These are phyloP conservation scores for Trichoderma polysporum DNA, from an alignment of 2,329 filamentous ascomycete species.

Conservation along the genomic window DNA sequence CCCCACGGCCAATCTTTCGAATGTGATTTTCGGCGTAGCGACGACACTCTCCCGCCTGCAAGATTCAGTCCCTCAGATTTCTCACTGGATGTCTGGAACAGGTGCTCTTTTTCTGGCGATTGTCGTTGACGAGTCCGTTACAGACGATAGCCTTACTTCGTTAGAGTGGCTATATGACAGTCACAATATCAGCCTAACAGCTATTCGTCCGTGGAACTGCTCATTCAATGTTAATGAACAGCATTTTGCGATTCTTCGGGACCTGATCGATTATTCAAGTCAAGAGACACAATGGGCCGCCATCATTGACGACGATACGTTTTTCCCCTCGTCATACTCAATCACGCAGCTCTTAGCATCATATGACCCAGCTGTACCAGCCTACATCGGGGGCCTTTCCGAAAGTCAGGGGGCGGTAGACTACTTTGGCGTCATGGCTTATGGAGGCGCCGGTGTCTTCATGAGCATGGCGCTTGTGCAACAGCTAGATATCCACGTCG, in stretches of 20 bases:
- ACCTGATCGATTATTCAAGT: slow-evolving; percentile 44
- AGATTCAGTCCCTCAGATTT: slow-evolving; percentile 51
- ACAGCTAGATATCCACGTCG: slow-evolving; percentile 47
- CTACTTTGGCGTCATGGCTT: slow-evolving; percentile 58
- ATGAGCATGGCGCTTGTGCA: slow-evolving; percentile 52
- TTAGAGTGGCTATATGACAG: slow-evolving; percentile 31
- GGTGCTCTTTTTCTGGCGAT: slow-evolving; percentile 52
- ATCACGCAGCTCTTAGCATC: slow-evolving; percentile 48
- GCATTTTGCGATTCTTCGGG: slow-evolving; percentile 56
- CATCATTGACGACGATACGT: slow-evolving; percentile 63
- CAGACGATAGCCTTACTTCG: slow-evolving; percentile 28
- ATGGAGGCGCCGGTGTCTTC: slow-evolving; percentile 61
- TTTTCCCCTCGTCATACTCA: slow-evolving; percentile 56
- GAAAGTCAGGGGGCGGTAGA: slow-evolving; percentile 54
- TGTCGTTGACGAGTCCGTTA: slow-evolving; percentile 42
- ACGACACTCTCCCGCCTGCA: slow-evolving; percentile 52
- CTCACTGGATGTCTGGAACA: slow-evolving; percentile 55
- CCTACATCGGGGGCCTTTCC: slow-evolving; percentile 58
- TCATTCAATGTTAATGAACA: slow-evolving; percentile 49
- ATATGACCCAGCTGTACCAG: slow-evolving; percentile 49
- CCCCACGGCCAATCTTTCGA: slow-evolving; percentile 44
- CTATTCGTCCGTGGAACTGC: slow-evolving; percentile 36
- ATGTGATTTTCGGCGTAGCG: slow-evolving; percentile 59
- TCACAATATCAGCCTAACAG: slow-evolving; percentile 36
- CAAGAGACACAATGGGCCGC: slow-evolving; percentile 54